phyloP scores from a whole-genome alignment of 108 stramenopile species.

The Skeletonema marinoi region DNA sequence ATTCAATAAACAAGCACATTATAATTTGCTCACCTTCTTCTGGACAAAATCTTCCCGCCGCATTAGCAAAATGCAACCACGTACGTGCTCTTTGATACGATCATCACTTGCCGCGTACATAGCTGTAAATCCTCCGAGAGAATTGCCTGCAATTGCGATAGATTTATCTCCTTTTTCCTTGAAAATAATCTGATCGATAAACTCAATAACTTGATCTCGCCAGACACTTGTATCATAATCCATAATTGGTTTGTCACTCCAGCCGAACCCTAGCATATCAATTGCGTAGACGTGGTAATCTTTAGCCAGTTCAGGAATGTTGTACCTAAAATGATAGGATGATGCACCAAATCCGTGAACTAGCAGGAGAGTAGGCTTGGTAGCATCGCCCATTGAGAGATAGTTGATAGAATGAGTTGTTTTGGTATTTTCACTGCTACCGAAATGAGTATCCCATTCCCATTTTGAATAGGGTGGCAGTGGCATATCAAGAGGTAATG shows the following conservation, averaged over 20 bases:
- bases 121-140: slow-evolving; percentile 73
- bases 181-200: slow-evolving; percentile 54
- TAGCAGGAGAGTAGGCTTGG: slow-evolving; percentile 39
- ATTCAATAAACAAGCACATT: too few relatives aligned
- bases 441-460: slow-evolving; percentile 40
- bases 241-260: slow-evolving; percentile 76
- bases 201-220: slow-evolving; percentile 59
- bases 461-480: slow-evolving; percentile 15
- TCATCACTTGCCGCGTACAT: slow-evolving; percentile 63
- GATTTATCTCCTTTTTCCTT: background rate
- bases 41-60: slow-evolving; percentile 45
- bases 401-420: slow-evolving; percentile 44
- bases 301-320: slow-evolving; percentile 43
- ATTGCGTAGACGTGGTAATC: slow-evolving; percentile 50
- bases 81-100: slow-evolving; percentile 45
- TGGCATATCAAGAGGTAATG: background rate
- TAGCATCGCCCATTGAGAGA: slow-evolving; percentile 33
- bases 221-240: slow-evolving; percentile 73
- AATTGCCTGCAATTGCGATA: slow-evolving; percentile 71
- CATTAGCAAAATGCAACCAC: slow-evolving; percentile 64
- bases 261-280: slow-evolving; percentile 79
- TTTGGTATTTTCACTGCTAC: background rate
- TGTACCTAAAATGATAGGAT: slow-evolving; percentile 65
- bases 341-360: slow-evolving; percentile 82
- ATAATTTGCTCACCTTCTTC: background rate